Evolutionary conservation across 371 early-diverging fungal species (phyloP).

Genomic region (Fennellomyces sp.): DNA sequence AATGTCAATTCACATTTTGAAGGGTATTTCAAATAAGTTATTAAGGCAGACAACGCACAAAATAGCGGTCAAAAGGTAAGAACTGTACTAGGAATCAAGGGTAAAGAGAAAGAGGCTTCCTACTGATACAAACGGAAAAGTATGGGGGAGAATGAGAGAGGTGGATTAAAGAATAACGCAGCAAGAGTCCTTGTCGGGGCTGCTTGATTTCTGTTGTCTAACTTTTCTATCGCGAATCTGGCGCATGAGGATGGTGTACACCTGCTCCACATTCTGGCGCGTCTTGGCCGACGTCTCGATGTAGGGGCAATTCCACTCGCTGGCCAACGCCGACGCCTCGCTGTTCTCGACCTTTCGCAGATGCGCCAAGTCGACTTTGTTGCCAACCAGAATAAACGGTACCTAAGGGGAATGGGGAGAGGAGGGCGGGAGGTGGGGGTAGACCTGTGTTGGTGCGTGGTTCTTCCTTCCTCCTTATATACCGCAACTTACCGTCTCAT

Average conservation of each 20-base stretch:
- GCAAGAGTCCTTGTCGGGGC: slow-evolving; percentile 51
- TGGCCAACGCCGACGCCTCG: slow-evolving; percentile 73
- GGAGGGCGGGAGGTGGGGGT: too few relatives aligned
- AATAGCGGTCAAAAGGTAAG: too few relatives aligned
- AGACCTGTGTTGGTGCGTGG: background rate
- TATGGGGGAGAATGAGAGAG: background rate
- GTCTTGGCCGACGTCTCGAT: slow-evolving; percentile 91
- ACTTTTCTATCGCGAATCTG: slow-evolving; percentile 77
- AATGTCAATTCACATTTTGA: too few relatives aligned
- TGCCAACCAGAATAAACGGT: slow-evolving; percentile 88
- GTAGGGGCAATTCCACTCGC: slow-evolving; percentile 81
- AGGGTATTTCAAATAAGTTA: too few relatives aligned
- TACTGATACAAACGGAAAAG: background rate
- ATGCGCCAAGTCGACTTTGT: slow-evolving; percentile 82
- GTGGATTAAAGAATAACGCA: slow-evolving; percentile 44
- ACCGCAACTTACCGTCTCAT: slow-evolving; percentile 64
- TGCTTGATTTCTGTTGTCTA: slow-evolving; percentile 48
- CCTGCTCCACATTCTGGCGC: slow-evolving; percentile 83
- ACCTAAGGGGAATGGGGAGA: slow-evolving; percentile 35
- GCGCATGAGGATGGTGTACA: slow-evolving; percentile 76
- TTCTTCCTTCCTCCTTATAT: background rate
- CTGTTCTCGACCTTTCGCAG: slow-evolving; percentile 71
- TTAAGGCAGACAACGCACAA: too few relatives aligned
- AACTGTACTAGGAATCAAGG: background rate
- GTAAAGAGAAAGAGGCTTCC: slow-evolving; percentile 1